Evolutionary conservation across 768 basidiomycete genomes (phyloP), one percentile per base, ranked within the genome.

Genomic region (Amanita thiersii): DNA sequence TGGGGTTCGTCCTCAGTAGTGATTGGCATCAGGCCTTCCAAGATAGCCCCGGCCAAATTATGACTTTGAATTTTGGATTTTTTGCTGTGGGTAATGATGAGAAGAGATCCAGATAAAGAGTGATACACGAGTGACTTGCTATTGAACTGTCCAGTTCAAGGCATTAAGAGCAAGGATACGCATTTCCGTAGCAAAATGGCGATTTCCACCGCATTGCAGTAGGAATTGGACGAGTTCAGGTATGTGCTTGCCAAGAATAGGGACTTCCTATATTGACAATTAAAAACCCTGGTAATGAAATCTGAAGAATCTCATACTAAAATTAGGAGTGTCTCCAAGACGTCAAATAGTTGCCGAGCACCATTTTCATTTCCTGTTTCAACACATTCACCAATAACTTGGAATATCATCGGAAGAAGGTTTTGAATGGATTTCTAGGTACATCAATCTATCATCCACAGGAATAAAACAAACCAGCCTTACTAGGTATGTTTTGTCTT

Each of bases 111-210:
- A 14, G 31, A n/a, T 14, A 14, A 19, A 14, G n/a, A 4, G 7
- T 25, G 28, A 37, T 9, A 21, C 10, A 25, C 21, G 14, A 3
- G 1, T 7, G 5, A 65, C 83, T 52, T 54, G 82, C 91, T 98
- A 98, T 70, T 93, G 86, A 40, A 98, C 83, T 5, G 92, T 90
- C 93, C 93, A 98, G 56, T 90, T 86, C 6, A 99, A 77, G 5
- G 88, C 86, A 54, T 97, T 98, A 28, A 99, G 74, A 7, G 86
- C 81, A 51, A 96, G 82, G 46, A 92, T 77, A 44, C 96, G 85
- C 45, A 96, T 77, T 39, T 87, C 90, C 36, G 65, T 61, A 33
- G 88, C 86, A 53, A 82, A 79, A 8, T 66, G 62, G 48, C 72
- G 74, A 68, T 94, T 92, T 23, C 74, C 81, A 43, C 90, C 93